Evolutionary conservation across 2,329 filamentous ascomycete species (phyloP), one percentile per base, ranked within the genome.

Genomic region (Coleophoma cylindrospora): DNA sequence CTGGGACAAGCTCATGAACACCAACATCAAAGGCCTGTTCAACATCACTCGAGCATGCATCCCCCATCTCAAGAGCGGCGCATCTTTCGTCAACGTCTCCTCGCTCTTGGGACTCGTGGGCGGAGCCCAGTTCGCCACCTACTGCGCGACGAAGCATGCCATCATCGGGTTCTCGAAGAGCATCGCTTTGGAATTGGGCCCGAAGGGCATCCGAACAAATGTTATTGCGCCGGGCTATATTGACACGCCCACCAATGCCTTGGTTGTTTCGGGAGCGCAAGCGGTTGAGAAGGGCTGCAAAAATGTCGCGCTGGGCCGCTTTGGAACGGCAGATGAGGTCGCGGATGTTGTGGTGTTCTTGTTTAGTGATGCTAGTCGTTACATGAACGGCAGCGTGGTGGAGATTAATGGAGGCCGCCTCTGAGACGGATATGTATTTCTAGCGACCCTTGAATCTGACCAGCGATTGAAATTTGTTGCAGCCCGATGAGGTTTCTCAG

Each of bases 361-460:
- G 48, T 70, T 76, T 10, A 70, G 73, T 3, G 74, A 72, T 38
- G 72, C 71, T 6, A 76, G 75, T 1, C 69, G 68, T 12, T 82
- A 80, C 62, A 67, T 75, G 46, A 81, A 81, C 61, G 79, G 79
- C 0, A 71, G 66, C 49, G 67, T 76, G 14, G 69, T 75, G 47
- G 61, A 79, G 57, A 65, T 76, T 45, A 73, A 75, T 61, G 77
- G 76, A 7, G 58, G 58, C 15, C 41, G 41, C 13, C 7, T 14
- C 36, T 38, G 12, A 38, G 36, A 27, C 6, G 27, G 27, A 10
- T 8, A 27, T 27, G 27, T 27, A 27, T 10, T 27, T 27, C 3
- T 27, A 27, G 9, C 27, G 27, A 27, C 27, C 27, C 7, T 27
- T 27, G 27, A 27, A 27, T 27, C 27, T 27, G 7, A 27, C 27